A percentile compares a stretch with the other conserved stretches of the same genome.
These are phyloP conservation scores for Torulaspora indica DNA, from an alignment of 805 yeast genomes.

Conservation along the genomic window DNA sequence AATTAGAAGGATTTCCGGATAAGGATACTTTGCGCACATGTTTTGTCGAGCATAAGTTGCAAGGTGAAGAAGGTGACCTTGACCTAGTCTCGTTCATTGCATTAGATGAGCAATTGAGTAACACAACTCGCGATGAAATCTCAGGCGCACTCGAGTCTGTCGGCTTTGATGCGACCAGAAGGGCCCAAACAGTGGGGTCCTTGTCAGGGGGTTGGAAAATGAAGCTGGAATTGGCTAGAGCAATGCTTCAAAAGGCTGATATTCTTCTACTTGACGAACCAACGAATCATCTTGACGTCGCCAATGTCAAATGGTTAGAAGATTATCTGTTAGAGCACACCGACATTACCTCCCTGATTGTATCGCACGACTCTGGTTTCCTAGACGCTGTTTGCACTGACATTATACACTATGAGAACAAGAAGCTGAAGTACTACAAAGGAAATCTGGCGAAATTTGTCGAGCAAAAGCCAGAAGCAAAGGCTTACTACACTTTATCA, in stretches of 20 bases:
- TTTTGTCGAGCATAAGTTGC: slow-evolving; percentile 94
- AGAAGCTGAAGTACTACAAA: slow-evolving; percentile 89
- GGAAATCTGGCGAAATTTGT: slow-evolving; percentile 94
- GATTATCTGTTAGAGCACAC: slow-evolving; percentile 78
- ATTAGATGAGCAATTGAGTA: slow-evolving; percentile 72
- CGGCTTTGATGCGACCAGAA: slow-evolving; percentile 88
- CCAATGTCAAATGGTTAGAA: slow-evolving; percentile 89
- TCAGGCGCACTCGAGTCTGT: slow-evolving; percentile 72
- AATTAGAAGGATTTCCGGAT: slow-evolving; percentile 95
- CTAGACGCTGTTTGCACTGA: slow-evolving; percentile 94
- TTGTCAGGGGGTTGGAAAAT: slow-evolving; percentile 99
- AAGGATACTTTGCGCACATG: slow-evolving; percentile 83
- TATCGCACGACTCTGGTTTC: slow-evolving; percentile 97
- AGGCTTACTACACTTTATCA: slow-evolving; percentile 88
- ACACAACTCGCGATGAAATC: slow-evolving; percentile 64
- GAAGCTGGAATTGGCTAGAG: slow-evolving; percentile 98
- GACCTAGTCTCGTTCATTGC: slow-evolving; percentile 85
- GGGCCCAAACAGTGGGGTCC: slow-evolving; percentile 87
- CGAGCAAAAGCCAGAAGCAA: slow-evolving; percentile 90
- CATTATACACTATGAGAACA: slow-evolving; percentile 92
- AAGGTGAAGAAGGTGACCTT: slow-evolving; percentile 90
- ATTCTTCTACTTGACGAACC: slow-evolving; percentile 94
- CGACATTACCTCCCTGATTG: slow-evolving; percentile 89
- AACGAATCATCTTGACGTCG: slow-evolving; percentile 94
- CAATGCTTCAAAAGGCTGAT: slow-evolving; percentile 96